Base-by-base conservation (phyloP, 225 moss, liverwort and hornwort species). In the Lunularia cruciata region DNA sequence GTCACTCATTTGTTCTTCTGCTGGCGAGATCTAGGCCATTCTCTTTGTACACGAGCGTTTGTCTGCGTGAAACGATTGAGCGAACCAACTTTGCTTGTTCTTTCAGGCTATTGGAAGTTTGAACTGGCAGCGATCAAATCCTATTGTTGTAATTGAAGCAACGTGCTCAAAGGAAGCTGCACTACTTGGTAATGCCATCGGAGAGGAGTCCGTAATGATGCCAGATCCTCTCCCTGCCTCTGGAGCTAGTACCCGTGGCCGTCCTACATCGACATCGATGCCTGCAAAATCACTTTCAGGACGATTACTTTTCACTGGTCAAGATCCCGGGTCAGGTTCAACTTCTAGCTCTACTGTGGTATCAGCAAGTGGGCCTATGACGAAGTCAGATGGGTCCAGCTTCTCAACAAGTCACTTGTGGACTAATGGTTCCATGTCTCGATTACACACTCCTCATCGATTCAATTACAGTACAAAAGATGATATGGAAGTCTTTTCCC, bases 401-500 rank as follows among this genome's bases (percentile, higher is more conserved):
- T 75, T 72, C 45, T 69, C 75, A 36, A 45, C 75, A 59, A 72
- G 67, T 4, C 75, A 83, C 59, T 63, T 83, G 2, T 92, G 90
- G 92, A 84, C 85, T 54, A 96, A 89, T 73, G 96, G 96, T 16
- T 82, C 90, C 48, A 80, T 98, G 42, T 74, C 93, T 49, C 85
- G 89, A 62, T 78, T 92, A 59, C 65, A 65, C 26, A 89, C 87
- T 47, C 86, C 93, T 73, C 86, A 87, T 57, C 76, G 78, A 62
- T 87, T 85, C 74, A 76, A 86, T 25, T 86, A 85, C 70, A 85
- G 75, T 70, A 80, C 86, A 49, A 93, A 93, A 74, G 98, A 98
- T 83, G 98, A 98, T 47, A 98, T 98, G 98, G 98, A 98, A 76
- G 98, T 98, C 22, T 98, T 98, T 68, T 98, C 98, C 16, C 98